Conservation (phyloP, 768 basidiomycete genomes). For the Tulasnella sp. region DNA sequence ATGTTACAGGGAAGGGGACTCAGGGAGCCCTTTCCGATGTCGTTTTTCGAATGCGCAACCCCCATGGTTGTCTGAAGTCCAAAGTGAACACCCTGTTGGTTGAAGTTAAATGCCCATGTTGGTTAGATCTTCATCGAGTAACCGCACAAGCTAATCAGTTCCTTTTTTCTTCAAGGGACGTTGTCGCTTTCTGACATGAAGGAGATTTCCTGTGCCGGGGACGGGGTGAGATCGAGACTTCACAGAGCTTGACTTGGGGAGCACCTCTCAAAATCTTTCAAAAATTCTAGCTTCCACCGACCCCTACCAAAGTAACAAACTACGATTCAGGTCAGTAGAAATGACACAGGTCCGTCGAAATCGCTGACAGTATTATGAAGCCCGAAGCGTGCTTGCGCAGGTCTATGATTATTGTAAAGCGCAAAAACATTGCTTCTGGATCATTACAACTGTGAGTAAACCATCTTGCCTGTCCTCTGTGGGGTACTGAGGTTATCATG, state of each 20-base stretch:
- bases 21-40: neutral
- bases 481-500: too few relatives aligned
- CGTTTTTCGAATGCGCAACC: neutral
- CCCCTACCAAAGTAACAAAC: neutral
- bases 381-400: neutral
- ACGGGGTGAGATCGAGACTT: neutral
- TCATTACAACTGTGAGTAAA: neutral
- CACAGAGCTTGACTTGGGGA: neutral
- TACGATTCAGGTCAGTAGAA: neutral
- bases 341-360: neutral
- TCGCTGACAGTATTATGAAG: neutral
- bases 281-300: neutral
- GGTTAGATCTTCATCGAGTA: neutral
- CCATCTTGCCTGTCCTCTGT: neutral
- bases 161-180: neutral
- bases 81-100: neutral
- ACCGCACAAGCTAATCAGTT: too few relatives aligned
- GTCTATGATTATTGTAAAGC: neutral
- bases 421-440: neutral
- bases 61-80: neutral
- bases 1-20: neutral
- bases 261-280: neutral
- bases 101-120: constrained; percentile 4
- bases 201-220: neutral
- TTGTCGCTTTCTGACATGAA: neutral